phyloP scores from a whole-genome alignment of 176 grass and related monocot species.

The Aegilops tauschii region DNA sequence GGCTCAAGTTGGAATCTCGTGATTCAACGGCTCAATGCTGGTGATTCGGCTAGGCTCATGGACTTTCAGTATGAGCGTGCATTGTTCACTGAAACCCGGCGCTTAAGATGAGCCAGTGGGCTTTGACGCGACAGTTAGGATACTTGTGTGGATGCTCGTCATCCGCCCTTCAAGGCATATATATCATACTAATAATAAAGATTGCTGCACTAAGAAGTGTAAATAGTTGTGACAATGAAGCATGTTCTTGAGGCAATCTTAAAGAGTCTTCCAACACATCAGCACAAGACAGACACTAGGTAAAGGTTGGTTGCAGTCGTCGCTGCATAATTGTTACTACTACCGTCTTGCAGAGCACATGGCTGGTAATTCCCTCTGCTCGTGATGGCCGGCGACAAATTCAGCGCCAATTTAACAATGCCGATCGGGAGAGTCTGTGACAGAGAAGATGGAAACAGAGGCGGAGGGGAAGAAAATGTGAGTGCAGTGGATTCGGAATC shows the following conservation, averaged over 20 bases:
- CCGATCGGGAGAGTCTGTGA: background rate
- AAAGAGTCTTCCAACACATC: no score
- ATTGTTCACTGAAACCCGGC: background rate
- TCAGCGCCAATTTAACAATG: constrained; percentile 26
- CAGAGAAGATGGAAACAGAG: background rate
- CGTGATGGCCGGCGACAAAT: constrained; percentile 23
- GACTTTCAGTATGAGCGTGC: background rate
- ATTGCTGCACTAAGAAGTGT: no score
- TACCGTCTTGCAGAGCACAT: no score
- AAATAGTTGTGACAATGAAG: no score
- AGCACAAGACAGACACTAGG: no score
- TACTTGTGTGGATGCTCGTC: background rate
- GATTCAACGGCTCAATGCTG: background rate
- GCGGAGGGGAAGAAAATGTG: background rate
- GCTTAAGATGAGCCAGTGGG: background rate
- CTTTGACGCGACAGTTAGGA: background rate
- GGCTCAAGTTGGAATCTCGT: background rate
- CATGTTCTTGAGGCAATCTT: no score
- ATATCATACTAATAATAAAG: no score
- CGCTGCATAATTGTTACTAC: no score
- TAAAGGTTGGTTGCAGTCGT: no score
- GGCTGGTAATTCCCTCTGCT: no score
- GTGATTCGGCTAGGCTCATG: background rate
- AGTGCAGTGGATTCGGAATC: background rate
- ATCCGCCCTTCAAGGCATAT: no score